These are phyloP conservation scores for Pichia sp. DNA, from an alignment of 1,139 yeast genomes.

Conservation along the genomic window DNA sequence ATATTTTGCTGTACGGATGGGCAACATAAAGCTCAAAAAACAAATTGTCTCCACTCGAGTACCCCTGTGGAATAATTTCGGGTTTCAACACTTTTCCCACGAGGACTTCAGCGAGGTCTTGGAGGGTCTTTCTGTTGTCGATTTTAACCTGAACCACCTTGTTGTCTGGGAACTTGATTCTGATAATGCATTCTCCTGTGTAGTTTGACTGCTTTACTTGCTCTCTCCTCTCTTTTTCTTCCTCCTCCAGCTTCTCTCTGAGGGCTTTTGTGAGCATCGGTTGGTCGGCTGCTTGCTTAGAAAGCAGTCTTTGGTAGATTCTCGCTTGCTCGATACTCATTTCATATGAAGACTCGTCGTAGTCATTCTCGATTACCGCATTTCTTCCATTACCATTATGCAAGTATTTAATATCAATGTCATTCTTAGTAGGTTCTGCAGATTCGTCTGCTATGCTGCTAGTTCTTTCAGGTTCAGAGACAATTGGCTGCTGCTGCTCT, in stretches of 20 bases:
- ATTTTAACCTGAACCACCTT: constrained; percentile 26
- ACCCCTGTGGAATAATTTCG: neutral
- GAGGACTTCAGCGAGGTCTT: constrained; percentile 18
- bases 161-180: constrained; percentile 30
- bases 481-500: neutral
- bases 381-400: neutral
- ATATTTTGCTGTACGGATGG: constrained; percentile 1
- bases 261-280: constrained; percentile 26
- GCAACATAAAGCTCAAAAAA: constrained; percentile 6
- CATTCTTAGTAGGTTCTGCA: neutral
- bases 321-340: constrained; percentile 29
- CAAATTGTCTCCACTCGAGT: neutral
- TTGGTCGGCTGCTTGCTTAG: constrained; percentile 20
- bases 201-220: constrained; percentile 8
- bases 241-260: constrained; percentile 17
- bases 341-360: constrained; percentile 27
- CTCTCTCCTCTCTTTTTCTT: constrained; percentile 14
- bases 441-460: too few species aligned
- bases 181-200: constrained; percentile 19
- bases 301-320: constrained; percentile 26
- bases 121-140: constrained; percentile 21
- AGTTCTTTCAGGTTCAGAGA: too few species aligned
- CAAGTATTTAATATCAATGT: neutral
- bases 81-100: constrained; percentile 1
- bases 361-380: neutral